phyloP scores from a whole-genome alignment of 352 stramenopile genomes.

The Globisporangium paddicum region DNA sequence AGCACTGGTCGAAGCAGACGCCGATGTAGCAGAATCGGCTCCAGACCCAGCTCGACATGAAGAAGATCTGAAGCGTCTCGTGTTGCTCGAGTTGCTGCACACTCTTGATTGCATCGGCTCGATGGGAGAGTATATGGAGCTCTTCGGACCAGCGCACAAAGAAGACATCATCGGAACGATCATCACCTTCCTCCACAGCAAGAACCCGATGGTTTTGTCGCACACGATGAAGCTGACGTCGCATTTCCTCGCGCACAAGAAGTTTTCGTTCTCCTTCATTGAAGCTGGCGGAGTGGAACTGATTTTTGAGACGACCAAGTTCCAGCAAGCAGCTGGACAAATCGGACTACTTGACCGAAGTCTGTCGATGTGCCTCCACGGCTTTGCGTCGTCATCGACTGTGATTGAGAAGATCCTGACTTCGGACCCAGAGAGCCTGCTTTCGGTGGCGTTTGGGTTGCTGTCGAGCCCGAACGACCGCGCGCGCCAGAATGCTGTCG shows the following conservation, averaged over 20 bases:
- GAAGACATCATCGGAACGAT: constrained; percentile 82
- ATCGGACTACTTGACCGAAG: constrained; percentile 65
- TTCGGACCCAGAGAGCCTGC: constrained; percentile 47
- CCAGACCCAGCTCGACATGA: constrained; percentile 54
- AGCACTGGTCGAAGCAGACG: not conserved
- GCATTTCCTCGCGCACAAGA: constrained; percentile 84
- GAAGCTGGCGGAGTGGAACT: constrained; percentile 70
- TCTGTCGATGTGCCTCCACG: constrained; percentile 83
- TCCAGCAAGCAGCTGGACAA: constrained; percentile 49
- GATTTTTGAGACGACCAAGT: constrained; percentile 58
- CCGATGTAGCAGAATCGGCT: not conserved
- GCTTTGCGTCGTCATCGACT: constrained; percentile 69
- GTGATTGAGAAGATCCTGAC: constrained; percentile 75
- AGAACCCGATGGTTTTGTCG: constrained; percentile 72
- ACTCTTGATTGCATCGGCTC: constrained; percentile 80
- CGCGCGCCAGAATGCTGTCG: constrained; percentile 73
- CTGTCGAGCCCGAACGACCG: constrained; percentile 76
- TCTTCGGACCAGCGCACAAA: constrained; percentile 76
- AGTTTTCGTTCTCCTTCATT: constrained; percentile 76
- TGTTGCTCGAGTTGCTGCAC: constrained; percentile 81
- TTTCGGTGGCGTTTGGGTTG: constrained; percentile 55
- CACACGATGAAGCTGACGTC: constrained; percentile 82
- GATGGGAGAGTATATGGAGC: constrained; percentile 82
- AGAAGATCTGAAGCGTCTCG: constrained; percentile 71
- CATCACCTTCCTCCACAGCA: constrained; percentile 82